Base-by-base conservation (phyloP, 169 alveolate genomes). In the Perkinsus olseni region DNA sequence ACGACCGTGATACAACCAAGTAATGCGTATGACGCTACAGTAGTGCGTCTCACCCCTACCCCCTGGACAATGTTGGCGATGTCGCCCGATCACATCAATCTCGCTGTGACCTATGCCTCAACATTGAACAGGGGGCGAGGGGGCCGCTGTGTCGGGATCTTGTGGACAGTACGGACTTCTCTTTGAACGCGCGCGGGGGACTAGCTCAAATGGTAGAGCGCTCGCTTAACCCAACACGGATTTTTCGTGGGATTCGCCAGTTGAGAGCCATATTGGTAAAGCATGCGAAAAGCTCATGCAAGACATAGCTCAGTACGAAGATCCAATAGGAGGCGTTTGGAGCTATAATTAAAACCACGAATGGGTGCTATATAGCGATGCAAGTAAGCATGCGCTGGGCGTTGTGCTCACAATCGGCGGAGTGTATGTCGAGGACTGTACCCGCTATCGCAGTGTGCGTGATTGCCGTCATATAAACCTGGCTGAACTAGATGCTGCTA, bases 151-250 rank as follows among this genome's bases (percentile, higher is more conserved):
- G n/a, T n/a, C n/a, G n/a, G n/a, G n/a, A n/a, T n/a, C n/a, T n/a
- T n/a, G n/a, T n/a, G n/a, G n/a, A n/a, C n/a, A n/a, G n/a, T n/a
- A n/a, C n/a, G n/a, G n/a, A n/a, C n/a, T n/a, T n/a, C n/a, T n/a
- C n/a, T n/a, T n/a, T n/a, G n/a, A n/a, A n/a, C n/a, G n/a, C n/a
- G n/a, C n/a, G 11, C 11, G 82, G 82, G 82, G 82, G 82, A 62
- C 99, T 98, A 98, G 99, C 99, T 98, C 99, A 98, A 98, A 98
- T 98, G 99, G 99, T 98, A 98, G 99, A 98, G 99, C 99, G 99
- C 99, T 98, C 99, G 99, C 99, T 98, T 98, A 98, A n/a, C n/a
- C n/a, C n/a, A n/a, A n/a, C n/a, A n/a, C n/a, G n/a, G 82, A 62
- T 4, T 24, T 62, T 13, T 3, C 1, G 37, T 62, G 82, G 36